Conservation (phyloP, 148 eudicot species). For the Heliosperma pusillum region DNA sequence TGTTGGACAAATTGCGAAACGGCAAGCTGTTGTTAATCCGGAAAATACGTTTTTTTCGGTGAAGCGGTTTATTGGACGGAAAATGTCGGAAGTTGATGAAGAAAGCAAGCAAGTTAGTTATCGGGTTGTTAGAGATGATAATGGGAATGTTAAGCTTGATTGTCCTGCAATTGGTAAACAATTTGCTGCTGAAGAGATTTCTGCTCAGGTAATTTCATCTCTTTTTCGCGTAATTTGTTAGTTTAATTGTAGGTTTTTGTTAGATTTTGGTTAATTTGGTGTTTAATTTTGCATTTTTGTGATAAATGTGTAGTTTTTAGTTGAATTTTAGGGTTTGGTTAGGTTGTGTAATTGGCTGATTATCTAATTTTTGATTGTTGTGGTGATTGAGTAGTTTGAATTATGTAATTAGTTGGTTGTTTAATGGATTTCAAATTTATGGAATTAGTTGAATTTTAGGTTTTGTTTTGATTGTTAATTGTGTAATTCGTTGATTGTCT, state of each 20-base stretch:
- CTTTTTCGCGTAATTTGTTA: neutral
- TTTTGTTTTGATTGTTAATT: too few relatives aligned
- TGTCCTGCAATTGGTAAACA: constrained; percentile 94
- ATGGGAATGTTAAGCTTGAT: constrained; percentile 90
- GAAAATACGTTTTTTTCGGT: constrained; percentile 88
- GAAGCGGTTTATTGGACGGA: constrained; percentile 91
- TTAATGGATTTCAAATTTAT: too few relatives aligned
- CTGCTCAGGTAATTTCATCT: constrained; percentile 67
- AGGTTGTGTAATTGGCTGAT: neutral
- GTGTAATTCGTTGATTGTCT: neutral
- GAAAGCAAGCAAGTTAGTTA: constrained; percentile 93
- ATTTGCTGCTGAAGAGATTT: constrained; percentile 94
- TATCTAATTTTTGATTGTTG: too few relatives aligned
- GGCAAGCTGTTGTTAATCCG: constrained; percentile 94
- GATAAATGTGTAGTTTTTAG: neutral
- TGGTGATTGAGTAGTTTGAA: too few relatives aligned
- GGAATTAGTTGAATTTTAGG: too few relatives aligned
- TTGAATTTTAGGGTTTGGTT: neutral
- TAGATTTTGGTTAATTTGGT: neutral
- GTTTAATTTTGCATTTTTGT: neutral
- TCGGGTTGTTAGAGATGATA: constrained; percentile 74
- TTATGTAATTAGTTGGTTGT: too few relatives aligned
- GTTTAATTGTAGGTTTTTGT: neutral
- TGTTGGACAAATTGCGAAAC: constrained; percentile 90
- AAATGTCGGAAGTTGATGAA: constrained; percentile 94